Evolutionary conservation across 2,329 filamentous ascomycete species (phyloP), one percentile per base, ranked within the genome.

Genomic region (Mycosphaerella sp.): DNA sequence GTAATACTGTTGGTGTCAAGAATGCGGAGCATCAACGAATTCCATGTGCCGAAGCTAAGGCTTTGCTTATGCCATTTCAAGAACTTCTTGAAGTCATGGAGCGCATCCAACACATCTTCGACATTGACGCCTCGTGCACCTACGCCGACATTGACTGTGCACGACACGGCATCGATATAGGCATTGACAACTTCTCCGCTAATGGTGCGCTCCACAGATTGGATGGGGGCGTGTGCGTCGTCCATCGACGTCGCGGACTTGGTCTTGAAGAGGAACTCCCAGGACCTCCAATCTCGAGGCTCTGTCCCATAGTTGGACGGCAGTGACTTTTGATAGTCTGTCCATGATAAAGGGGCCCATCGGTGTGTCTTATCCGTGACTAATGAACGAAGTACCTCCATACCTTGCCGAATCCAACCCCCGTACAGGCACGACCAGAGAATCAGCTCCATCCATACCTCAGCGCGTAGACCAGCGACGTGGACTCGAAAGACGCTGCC

Each of bases 141-240:
- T 21, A 74, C 71, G 43, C 75, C 76, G 21, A 74, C 60, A 51
- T 72, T 73, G 41, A 76, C 64, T 9, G 54, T 50, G 55, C 76
- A 78, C 40, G 77, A 63, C 11, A 82, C 64, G 12, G 75, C 77
- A 60, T 81, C 78, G 31, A 81, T 69, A 40, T 82, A 74, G 5
- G 78, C 77, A 48, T 75, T 70, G 26, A 83, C 73, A 9, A 84
- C 74, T 66, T 85, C 82, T 41, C 73, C 72, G 62, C 80, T 83
- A 61, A 85, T 75, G 0, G 78, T 82, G 47, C 72, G 67, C 38
- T 67, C 66, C 8, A 74, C 70, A 39, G 64, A 62, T 8, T 54
- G 26, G 3, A 41, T 32, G 17, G 53, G 39, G 6, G 44, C 47
- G 4, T 48, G 29, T 1, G 54, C 44, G 7, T 51, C 48, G 39